Percentiles rank a stretch among this genome's conserved stretches.
Conservation (phyloP, 2,329 filamentous ascomycete species). For the Fusarium sp. region DNA sequence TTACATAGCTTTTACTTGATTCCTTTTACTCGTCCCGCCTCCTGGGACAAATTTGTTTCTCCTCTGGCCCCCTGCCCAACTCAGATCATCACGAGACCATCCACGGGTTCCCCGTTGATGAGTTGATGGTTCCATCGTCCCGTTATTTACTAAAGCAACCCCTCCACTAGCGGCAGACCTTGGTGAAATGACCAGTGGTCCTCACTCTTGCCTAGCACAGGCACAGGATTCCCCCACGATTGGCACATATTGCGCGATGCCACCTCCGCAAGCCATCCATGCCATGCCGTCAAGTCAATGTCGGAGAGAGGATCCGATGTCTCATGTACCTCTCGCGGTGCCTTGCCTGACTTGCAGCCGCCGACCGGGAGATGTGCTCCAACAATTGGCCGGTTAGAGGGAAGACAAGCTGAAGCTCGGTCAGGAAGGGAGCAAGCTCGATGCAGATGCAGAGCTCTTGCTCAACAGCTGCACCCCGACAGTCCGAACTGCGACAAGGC, state of each 20-base stretch:
- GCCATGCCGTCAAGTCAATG: slow-evolving; percentile 9
- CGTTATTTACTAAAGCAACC: slow-evolving; percentile 37
- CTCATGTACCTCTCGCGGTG: slow-evolving; percentile 26
- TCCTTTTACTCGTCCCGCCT: slow-evolving; percentile 35
- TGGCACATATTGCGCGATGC: slow-evolving; percentile 39
- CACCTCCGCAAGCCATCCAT: slow-evolving; percentile 26
- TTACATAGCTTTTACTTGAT: slow-evolving; percentile 46
- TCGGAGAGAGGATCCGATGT: slow-evolving; percentile 31
- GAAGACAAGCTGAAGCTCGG: slow-evolving; percentile 8
- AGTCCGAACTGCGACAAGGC: slow-evolving; percentile 20
- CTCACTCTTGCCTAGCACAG: slow-evolving; percentile 11
- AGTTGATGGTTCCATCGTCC: slow-evolving; percentile 11
- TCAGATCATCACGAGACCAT: slow-evolving; percentile 39
- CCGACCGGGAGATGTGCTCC: slow-evolving; percentile 3
- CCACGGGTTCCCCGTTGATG: slow-evolving; percentile 36
- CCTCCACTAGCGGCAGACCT: slow-evolving; percentile 20
- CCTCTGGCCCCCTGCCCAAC: slow-evolving; percentile 29
- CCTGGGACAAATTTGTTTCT: slow-evolving; percentile 25
- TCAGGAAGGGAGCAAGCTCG: slow-evolving; percentile 4
- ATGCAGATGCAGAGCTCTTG: background rate
- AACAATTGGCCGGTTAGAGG: slow-evolving; percentile 4
- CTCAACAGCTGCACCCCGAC: background rate
- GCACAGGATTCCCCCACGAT: slow-evolving; percentile 40
- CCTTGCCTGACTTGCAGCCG: slow-evolving; percentile 22
- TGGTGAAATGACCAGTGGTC: background rate